Base-by-base conservation (phyloP, 2,329 filamentous ascomycete species). In the Tolypocladium ovalisporum region DNA sequence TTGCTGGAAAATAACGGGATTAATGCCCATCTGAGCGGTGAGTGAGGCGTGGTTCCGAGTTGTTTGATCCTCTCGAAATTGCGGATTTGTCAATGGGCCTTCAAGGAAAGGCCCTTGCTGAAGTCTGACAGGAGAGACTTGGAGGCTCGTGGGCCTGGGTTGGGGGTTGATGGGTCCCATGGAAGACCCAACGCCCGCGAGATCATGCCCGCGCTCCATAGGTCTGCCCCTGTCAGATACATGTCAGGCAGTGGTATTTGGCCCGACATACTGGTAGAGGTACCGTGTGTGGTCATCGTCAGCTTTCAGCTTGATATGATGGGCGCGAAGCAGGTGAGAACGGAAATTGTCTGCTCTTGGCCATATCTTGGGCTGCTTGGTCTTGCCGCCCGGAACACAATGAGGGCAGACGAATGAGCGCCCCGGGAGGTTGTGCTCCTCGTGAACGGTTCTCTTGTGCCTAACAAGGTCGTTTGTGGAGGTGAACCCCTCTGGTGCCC, bases 301-400 rank as follows among this genome's bases (percentile, higher is more conserved):
- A 3, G 67, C 59, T 4, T 59, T 57, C 12, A 77, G 67, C 1
- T 66, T 34, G 3, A 70, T 68, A 0, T 62, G 60, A 68, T 96
- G 91, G 64, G 89, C 83, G 13, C 86, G 81, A 54, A 74, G 76
- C 52, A 96, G 78, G 67, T 97, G 92, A 39, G 87, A 84, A 60
- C 86, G 86, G 69, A 96, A 96, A 66, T 97, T 97, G 70, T 97
- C 92, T 54, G 86, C 76, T 27, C 92, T 82, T 1, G 88, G 87
- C 89, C 89, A 96, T 39, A 79, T 73, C 68, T 95, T 96, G 1
- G 75, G 59, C 17, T 55, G 56, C 44, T 64, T n/a, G n/a, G n/a
- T n/a, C n/a, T n/a, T 68, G 8, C 59, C 32, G 7, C 42, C 44
- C 4, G 35, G 12, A 9, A 0, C 13, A 24, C 57, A 59, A 19